phyloP scores from a whole-genome alignment of 306 rosid genomes.

The Pueraria montana region DNA sequence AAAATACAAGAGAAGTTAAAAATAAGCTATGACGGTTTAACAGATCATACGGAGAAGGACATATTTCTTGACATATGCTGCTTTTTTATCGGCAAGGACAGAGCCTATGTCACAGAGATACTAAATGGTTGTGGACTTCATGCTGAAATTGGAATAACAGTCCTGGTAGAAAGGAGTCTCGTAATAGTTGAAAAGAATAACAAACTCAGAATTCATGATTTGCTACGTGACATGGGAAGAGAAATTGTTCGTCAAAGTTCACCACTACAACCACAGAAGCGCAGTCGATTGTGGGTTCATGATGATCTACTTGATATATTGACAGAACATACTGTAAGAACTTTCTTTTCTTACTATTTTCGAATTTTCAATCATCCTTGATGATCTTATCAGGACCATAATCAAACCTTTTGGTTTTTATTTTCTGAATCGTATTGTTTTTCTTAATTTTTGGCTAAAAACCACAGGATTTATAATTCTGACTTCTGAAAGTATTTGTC shows the following conservation, averaged over 20 bases:
- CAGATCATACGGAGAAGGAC: neutral
- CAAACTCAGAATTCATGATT: conserved; percentile 1
- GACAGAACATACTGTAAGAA: conserved; percentile 14
- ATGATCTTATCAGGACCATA: neutral
- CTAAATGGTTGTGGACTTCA: conserved; percentile 11
- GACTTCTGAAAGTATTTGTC: neutral
- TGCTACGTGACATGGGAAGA: conserved; percentile 49
- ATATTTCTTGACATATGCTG: conserved; percentile 49
- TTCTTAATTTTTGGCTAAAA: neutral
- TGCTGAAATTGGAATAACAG: conserved; percentile 8
- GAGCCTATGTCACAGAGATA: neutral
- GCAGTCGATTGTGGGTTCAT: conserved; percentile 11
- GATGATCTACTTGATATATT: neutral
- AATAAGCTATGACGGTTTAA: neutral
- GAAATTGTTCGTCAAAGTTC: conserved; percentile 43
- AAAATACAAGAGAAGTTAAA: conserved; percentile 16
- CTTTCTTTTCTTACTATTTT: neutral
- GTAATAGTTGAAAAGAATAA: neutral
- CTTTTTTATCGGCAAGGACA: conserved; percentile 46
- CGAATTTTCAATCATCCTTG: neutral
- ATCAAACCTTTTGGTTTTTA: neutral
- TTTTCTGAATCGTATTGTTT: neutral
- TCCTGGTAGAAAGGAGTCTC: neutral
- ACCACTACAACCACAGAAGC: conserved; percentile 9
- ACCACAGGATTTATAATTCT: neutral